Base-by-base conservation (phyloP, 2,329 filamentous ascomycete genomes). In the Domatiomyces globalis region DNA sequence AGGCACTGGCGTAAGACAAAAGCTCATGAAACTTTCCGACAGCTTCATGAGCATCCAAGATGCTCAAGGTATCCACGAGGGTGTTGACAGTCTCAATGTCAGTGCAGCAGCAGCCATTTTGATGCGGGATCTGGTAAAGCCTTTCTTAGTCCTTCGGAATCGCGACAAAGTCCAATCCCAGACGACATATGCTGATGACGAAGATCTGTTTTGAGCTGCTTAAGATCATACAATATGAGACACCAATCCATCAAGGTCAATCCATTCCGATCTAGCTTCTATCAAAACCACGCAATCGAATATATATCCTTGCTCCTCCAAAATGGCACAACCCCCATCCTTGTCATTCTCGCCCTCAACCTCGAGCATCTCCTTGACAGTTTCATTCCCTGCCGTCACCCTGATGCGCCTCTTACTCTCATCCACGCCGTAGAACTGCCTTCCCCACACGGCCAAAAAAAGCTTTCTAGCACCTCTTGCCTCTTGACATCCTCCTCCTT, bases 51-150 rank as follows among this genome's bases (percentile, higher is more conserved):
- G 81, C 5, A 86, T 98, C 50, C 58, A 77, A 65, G 65, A 76
- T 66, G 66, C 69, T 58, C 43, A 70, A 63, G 56, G 72, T 61
- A 64, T 76, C 62, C 56, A 61, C 4, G 46, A 63, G 8, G 64
- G 75, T 1, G 80, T 98, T 2, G 90, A 96, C 67, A 95, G 88
- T 66, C 69, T 98, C 65, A 96, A 98, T 64, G 92, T 96, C 42
- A 87, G 86, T 63, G 89, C 94, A 18, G 90, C 92, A 1, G 80
- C 86, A 5, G 87, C 80, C 1, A 70, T 96, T 47, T 69, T 96
- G 48, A 48, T 48, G 47, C 47, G 42, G 9, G 47, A 42, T 44
- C 18, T 49, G 29, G 17, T 49, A 3, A n/a, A 29, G 2, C 29
- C 29, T 7, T 61, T 61, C 43, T 55, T 61, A 18, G 53, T 15